Evolutionary conservation across 345 rosid species (phyloP), one percentile per base, ranked within the genome.

Genomic region (Citrus hindsii): DNA sequence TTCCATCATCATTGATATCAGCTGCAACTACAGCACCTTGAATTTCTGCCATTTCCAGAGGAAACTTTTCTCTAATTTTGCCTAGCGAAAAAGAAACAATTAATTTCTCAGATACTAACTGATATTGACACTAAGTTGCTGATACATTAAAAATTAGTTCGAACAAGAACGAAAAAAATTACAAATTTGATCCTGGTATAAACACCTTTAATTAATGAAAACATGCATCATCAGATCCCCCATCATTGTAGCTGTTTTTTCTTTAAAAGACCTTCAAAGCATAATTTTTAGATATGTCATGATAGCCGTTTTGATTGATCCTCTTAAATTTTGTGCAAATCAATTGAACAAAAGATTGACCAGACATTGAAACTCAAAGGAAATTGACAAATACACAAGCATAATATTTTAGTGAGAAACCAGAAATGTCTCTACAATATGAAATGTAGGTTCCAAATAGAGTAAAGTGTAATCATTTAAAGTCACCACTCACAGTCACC

Each of bases 31-130:
- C 98, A 35, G 94, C 87, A 38, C 98, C 98, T 88, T 94, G 98
- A 80, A 97, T 94, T 90, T 97, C 99, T 30, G 98, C 98, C 99
- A 97, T 93, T 88, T 94, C 96, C 69, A 94, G 96, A 61, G 99
- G 98, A 79, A 97, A 97, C 5, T 92, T 93, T 81, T 91, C 85
- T 85, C 98, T 88, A 74, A 91, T 61, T 62, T 90, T 88, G 59
- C 99, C 99, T 97, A 85, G 77, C 74, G 61, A 65, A 65, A 62
- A 63, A 70, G 28, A 63, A 77, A 67, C n/a, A 71, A 67, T 66
- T 81, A 66, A 88, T 55, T 67, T 78, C 86, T 42, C 80, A 73
- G 53, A 59, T 77, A 63, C 66, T 60, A 75, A 63, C 53, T 33
- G 77, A 67, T 85, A 61, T 19, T 79, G 71, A 74, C 77, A 76